Base-by-base conservation (phyloP, 2,329 filamentous ascomycete species). In the Emergomyces africanus region DNA sequence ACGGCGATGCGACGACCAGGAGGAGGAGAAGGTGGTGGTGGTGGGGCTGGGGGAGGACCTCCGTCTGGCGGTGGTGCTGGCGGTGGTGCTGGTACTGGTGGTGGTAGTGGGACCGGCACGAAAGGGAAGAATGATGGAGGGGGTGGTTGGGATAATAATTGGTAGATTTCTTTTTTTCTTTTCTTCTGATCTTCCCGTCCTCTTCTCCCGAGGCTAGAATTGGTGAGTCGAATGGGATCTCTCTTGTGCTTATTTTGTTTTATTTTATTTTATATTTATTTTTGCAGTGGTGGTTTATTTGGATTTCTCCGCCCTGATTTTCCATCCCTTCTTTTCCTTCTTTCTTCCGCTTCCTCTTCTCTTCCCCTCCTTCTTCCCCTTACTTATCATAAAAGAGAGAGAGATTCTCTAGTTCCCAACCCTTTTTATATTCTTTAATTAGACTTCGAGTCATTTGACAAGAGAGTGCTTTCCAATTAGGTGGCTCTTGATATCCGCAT, bases 1-100 rank as follows among this genome's bases (percentile, higher is more conserved):
- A 79, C 78, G 63, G 83, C 83, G 20, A 81, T 86, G 78, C 84
- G 81, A 70, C 81, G 79, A 67, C 5, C 63, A 63, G 65, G 51
- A 28, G 4, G 64, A 63, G 65, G 51, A n/a, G 39, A 35, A 30
- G 28, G 61, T 20, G 33, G 63, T 53, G 46, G 62, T 37, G 62
- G 55, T 8, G 28, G 48, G 50, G 58, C 25, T 23, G 81, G 79
- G 66, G 5, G 64, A 62, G 65, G 59, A 23, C n/a, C 37, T 51
- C 41, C 25, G 2, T 33, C n/a, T 57, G 55, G 55, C 35, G 28
- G 60, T 23, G 35, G 63, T 54, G 41, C 62, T 39, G 62, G 54
- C 9, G 25, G 37, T 56, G 58, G 37, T 18, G 6, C 10, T 54
- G 51, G 51, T 35, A 28, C 62, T 23, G 35, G n/a, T 30, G 30